phyloP scores from a whole-genome alignment of 768 basidiomycete genomes.

The Lentinula detonsa region DNA sequence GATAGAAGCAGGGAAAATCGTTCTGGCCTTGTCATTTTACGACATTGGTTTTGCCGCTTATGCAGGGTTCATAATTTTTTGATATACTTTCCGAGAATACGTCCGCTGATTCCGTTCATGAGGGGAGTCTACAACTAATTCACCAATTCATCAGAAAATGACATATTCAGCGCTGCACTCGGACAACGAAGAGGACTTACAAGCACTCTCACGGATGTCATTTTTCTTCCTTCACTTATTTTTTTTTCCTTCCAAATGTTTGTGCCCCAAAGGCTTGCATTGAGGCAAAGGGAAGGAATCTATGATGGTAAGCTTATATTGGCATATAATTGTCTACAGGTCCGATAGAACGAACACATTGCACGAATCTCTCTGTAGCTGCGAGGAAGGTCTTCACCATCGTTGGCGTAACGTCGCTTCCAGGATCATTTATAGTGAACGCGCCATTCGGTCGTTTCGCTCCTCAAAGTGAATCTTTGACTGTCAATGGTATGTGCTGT shows the following conservation, averaged over 20 bases:
- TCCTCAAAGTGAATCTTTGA: slow-evolving; percentile 28
- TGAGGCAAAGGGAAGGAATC: not conserved
- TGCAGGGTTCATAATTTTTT: no score
- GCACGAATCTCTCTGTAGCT: slow-evolving; percentile 14
- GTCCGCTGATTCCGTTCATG: no score
- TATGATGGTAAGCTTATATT: not conserved
- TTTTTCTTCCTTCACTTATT: not conserved
- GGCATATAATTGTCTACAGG: not conserved
- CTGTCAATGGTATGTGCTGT: slow-evolving; percentile 2
- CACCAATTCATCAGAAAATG: not conserved
- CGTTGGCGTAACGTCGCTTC: slow-evolving; percentile 26
- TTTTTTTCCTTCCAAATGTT: not conserved
- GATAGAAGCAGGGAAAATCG: not conserved
- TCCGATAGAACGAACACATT: not conserved
- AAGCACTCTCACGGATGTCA: not conserved
- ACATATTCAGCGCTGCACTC: not conserved
- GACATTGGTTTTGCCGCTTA: no score
- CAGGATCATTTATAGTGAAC: slow-evolving; percentile 45
- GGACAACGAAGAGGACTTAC: not conserved
- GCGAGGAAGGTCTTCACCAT: slow-evolving; percentile 41
- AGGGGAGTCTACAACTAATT: not conserved
- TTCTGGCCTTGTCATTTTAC: not conserved
- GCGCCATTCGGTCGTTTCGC: slow-evolving; percentile 82
- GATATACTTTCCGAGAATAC: no score
- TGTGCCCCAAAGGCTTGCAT: not conserved